A percentile compares a stretch with the other conserved stretches of the same genome.
Conservation (phyloP, 192 early-diverging fungal species). For the Rhizoclosmatium sp. region DNA sequence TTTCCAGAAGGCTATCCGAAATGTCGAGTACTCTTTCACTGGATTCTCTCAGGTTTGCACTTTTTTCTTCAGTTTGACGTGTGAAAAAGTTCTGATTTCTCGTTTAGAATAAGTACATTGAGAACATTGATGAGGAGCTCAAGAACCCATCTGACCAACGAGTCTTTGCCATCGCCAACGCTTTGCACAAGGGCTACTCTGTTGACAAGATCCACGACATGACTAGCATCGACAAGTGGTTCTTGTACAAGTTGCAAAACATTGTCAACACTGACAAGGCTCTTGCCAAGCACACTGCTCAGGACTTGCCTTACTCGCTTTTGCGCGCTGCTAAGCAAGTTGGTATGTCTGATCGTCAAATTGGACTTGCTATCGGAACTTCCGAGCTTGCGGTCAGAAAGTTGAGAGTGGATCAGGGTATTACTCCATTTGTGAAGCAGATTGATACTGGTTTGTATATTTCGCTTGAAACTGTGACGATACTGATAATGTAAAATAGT, state of each 20-base stretch:
- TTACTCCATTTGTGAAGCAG: constrained; percentile 96
- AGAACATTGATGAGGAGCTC: constrained; percentile 87
- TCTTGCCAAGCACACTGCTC: constrained; percentile 65
- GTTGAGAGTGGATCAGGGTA: constrained; percentile 76
- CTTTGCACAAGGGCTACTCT: constrained; percentile 89
- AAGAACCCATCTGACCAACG: constrained; percentile 91
- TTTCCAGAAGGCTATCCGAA: constrained; percentile 94
- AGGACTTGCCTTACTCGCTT: constrained; percentile 63
- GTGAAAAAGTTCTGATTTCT: neutral
- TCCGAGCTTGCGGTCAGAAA: constrained; percentile 91
- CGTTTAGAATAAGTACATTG: constrained; percentile 68
- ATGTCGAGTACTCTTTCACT: constrained; percentile 85
- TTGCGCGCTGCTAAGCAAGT: constrained; percentile 88
- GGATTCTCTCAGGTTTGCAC: constrained; percentile 74
- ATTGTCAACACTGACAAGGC: constrained; percentile 84
- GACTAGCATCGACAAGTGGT: constrained; percentile 97
- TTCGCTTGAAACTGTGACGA: neutral
- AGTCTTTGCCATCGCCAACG: constrained; percentile 95
- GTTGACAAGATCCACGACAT: constrained; percentile 92
- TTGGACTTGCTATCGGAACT: constrained; percentile 73
- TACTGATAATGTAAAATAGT: constrained; percentile 53
- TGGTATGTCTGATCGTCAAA: constrained; percentile 95
- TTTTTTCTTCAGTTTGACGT: constrained; percentile 2
- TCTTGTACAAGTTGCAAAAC: constrained; percentile 91
- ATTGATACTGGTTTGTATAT: constrained; percentile 84